Percentiles rank a stretch among this genome's conserved stretches.
These are phyloP conservation scores for Phytophthora fragariaefolia DNA, from an alignment of 352 stramenopile species.

Conservation along the genomic window DNA sequence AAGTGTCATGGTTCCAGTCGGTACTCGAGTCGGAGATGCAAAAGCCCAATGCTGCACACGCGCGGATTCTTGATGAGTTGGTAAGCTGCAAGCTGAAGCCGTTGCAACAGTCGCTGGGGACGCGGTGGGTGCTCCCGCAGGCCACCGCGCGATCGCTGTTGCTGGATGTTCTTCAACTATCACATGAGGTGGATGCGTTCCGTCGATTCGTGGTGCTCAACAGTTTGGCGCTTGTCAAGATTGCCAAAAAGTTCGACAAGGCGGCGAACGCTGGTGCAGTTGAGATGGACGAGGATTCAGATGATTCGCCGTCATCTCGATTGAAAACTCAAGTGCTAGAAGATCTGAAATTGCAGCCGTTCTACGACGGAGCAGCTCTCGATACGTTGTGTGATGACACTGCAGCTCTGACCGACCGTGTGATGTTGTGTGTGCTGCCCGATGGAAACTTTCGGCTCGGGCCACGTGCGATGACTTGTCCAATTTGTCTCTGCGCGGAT, in stretches of 20 bases:
- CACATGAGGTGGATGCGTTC: slow-evolving; percentile 70
- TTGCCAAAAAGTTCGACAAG: slow-evolving; percentile 88
- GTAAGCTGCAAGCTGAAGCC: slow-evolving; percentile 42
- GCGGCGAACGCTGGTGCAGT: slow-evolving; percentile 18
- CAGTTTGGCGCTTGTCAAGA: slow-evolving; percentile 81
- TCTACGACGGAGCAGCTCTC: slow-evolving; percentile 67
- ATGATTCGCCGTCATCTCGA: slow-evolving; percentile 4
- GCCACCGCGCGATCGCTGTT: slow-evolving; percentile 61
- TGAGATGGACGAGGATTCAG: slow-evolving; percentile 12
- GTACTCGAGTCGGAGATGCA: slow-evolving; percentile 58
- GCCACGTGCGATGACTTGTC: slow-evolving; percentile 55
- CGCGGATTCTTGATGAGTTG: slow-evolving; percentile 61
- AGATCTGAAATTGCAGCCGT: slow-evolving; percentile 65
- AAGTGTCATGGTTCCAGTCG: slow-evolving; percentile 31
- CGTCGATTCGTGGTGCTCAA: slow-evolving; percentile 84
- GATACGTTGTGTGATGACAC: slow-evolving; percentile 62
- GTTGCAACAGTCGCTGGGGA: slow-evolving; percentile 52
- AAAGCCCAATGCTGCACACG: slow-evolving; percentile 67
- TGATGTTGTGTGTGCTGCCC: slow-evolving; percentile 77
- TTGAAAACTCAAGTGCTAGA: slow-evolving; percentile 52
- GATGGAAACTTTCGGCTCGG: slow-evolving; percentile 71
- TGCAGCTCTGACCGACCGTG: slow-evolving; percentile 57
- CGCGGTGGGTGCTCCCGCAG: slow-evolving; percentile 62
- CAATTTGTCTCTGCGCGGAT: slow-evolving; percentile 70
- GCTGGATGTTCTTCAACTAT: slow-evolving; percentile 66